Evolutionary conservation across 306 rosid species (phyloP), one percentile per base, ranked within the genome.

Genomic region (Prunus kanzakura): DNA sequence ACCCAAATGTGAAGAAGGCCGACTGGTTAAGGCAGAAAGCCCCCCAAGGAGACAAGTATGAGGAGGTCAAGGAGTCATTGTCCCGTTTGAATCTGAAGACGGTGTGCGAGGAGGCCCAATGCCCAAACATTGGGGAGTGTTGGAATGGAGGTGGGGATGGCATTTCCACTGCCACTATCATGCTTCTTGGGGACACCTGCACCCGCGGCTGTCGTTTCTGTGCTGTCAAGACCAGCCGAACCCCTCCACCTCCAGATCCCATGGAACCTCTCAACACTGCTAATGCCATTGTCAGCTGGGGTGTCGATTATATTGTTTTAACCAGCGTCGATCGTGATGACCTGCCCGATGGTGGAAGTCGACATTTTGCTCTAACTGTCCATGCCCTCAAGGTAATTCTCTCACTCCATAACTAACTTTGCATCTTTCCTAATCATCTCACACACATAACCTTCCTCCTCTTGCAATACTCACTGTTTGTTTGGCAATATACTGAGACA

Each of bases 91-190:
- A 89, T 22, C 95, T 93, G 71, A 88, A 93, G 87, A 93, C 98
- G 22, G 98, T 93, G 12, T 93, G 98, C 72, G 95, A 93, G 78
- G 98, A 93, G 72, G 98, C 98, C 2, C 98, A 93, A 67, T 93
- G 98, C 81, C 98, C 98, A n/a, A 93, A 93, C 87, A 93, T 93
- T 25, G 97, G 98, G 46, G 97, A 93, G 87, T 95, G 98, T 81
- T 95, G 98, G 98, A 95, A 90, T 87, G 98, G 98, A 72, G 98
- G 98, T 4, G 93, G 86, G 3, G 98, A 92, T 81, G 98, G 98
- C 46, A 81, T 94, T 79, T 88, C 97, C 60, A 94, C 98, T 15
- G 98, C 98, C 12, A 94, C 97, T 38, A 94, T 94, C 81, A 94
- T 94, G 98, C 89, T 94, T 70, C 92, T 94, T 35, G 98, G 98